These are phyloP conservation scores for Leccinum arenicola DNA, from an alignment of 768 basidiomycete genomes.

Conservation along the genomic window DNA sequence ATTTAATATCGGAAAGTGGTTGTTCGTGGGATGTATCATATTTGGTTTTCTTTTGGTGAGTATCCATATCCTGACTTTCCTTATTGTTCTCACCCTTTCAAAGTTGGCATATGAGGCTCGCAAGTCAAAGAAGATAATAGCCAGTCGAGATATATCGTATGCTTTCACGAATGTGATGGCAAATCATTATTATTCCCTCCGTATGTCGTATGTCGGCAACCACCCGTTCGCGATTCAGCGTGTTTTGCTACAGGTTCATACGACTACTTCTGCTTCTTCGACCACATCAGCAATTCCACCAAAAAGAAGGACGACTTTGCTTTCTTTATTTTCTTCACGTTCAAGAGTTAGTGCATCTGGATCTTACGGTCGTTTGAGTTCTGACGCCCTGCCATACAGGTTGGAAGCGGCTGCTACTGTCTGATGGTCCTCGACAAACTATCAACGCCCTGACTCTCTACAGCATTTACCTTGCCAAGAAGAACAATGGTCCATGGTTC, in stretches of 20 bases:
- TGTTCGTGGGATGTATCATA: slow-evolving; percentile 97
- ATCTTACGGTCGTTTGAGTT: not conserved
- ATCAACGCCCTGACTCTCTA: slow-evolving; percentile 98
- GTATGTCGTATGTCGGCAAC: slow-evolving; percentile 45
- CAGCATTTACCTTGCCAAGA: slow-evolving; percentile 73
- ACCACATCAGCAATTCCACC: slow-evolving; percentile 92
- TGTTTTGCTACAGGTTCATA: slow-evolving; percentile 65
- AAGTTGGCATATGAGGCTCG: slow-evolving; percentile 92
- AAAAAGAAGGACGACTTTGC: slow-evolving; percentile 97
- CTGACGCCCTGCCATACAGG: slow-evolving; percentile 37
- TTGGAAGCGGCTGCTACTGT: slow-evolving; percentile 86
- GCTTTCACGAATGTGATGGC: slow-evolving; percentile 98
- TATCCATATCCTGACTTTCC: not conserved
- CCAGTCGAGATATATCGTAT: slow-evolving; percentile 94
- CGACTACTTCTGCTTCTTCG: slow-evolving; percentile 97
- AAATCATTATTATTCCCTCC: slow-evolving; percentile 93
- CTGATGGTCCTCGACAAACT: slow-evolving; percentile 94
- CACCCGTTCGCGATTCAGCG: not conserved
- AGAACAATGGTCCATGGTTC: slow-evolving; percentile 54
- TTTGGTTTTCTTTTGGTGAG: slow-evolving; percentile 93
- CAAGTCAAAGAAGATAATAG: slow-evolving; percentile 92
- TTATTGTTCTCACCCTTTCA: slow-evolving; percentile 11
- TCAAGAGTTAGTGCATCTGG: slow-evolving; percentile 73
- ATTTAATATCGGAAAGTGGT: slow-evolving; percentile 89
- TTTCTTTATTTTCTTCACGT: slow-evolving; percentile 98